Evolutionary conservation across 345 rosid genomes (phyloP).

Genomic region (Lepidium didymum): DNA sequence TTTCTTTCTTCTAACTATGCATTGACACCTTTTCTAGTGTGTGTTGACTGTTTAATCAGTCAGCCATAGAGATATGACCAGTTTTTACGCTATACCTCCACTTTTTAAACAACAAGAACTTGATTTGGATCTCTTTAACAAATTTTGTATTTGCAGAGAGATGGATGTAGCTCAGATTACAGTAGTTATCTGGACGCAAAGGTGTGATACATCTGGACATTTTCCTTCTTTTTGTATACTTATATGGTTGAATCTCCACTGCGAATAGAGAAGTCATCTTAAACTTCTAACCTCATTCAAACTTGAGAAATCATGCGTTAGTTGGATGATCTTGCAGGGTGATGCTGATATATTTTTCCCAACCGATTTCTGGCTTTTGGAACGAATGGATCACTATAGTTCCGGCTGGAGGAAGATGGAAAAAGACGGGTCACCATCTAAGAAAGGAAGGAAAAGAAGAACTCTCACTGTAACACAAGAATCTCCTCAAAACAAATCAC

Average conservation of each 20-base stretch:
- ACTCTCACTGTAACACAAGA: slow-evolving; percentile 65
- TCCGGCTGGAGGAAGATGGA: slow-evolving; percentile 65
- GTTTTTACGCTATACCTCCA: background rate
- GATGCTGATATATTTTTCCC: slow-evolving; percentile 99
- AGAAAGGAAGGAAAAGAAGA: slow-evolving; percentile 74
- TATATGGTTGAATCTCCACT: background rate
- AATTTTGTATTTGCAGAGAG: slow-evolving; percentile 57
- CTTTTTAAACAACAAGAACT: background rate
- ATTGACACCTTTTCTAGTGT: background rate
- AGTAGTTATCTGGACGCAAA: slow-evolving; percentile 81
- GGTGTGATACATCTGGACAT: slow-evolving; percentile 35
- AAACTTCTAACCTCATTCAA: background rate
- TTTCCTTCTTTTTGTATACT: background rate
- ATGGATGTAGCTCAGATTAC: slow-evolving; percentile 79
- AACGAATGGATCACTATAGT: slow-evolving; percentile 82
- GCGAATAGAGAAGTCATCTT: background rate
- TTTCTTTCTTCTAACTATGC: background rate
- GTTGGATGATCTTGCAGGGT: slow-evolving; percentile 48
- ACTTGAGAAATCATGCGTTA: slow-evolving; percentile 1
- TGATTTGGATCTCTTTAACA: background rate
- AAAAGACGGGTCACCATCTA: slow-evolving; percentile 43
- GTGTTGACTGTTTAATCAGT: slow-evolving; percentile 5
- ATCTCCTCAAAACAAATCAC: background rate
- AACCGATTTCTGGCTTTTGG: slow-evolving; percentile 89
- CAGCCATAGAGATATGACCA: background rate